Conservation (phyloP, 306 rosid species). For the Urtica urens region DNA sequence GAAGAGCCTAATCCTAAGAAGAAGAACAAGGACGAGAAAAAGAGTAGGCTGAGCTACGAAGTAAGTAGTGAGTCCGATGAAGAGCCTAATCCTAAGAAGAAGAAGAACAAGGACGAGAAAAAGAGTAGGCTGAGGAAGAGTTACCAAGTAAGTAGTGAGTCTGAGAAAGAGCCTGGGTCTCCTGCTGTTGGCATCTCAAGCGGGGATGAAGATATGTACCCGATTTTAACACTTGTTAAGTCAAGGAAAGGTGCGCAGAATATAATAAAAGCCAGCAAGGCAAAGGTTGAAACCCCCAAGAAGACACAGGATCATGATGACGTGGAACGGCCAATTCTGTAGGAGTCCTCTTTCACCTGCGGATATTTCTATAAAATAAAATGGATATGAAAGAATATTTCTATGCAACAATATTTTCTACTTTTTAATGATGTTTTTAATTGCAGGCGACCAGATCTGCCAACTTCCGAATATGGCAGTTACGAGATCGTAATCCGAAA, state of each 20-base stretch:
- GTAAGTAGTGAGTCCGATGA: too few species aligned
- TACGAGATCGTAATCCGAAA: conserved; percentile 18
- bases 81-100: too few species aligned
- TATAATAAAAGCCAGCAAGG: conserved; percentile 21
- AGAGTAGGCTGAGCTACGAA: conserved; percentile 19
- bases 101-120: conserved; percentile 14
- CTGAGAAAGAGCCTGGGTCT: too few species aligned
- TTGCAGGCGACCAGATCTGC: conserved; percentile 25
- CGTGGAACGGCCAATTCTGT: conserved; percentile 31
- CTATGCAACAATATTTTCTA: too few species aligned
- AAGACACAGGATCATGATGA: conserved; percentile 21
- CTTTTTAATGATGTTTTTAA: conserved; percentile 9
- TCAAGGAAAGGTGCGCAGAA: conserved; percentile 17
- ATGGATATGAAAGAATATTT: conserved; percentile 17
- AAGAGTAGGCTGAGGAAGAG: conserved; percentile 51
- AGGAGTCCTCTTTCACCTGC: conserved; percentile 1
- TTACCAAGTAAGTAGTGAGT: conserved; percentile 40
- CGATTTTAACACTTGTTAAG: conserved; percentile 40
- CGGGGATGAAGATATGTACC: conserved; percentile 35
- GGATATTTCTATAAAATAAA: not conserved
- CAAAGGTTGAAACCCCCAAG: conserved; percentile 23
- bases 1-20: too few species aligned
- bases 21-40: conserved; percentile 23
- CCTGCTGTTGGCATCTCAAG: too few species aligned
- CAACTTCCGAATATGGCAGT: conserved; percentile 16